These are phyloP conservation scores for Hypoxylon rubiginosum DNA, from an alignment of 2,329 filamentous ascomycete species.

Conservation along the genomic window DNA sequence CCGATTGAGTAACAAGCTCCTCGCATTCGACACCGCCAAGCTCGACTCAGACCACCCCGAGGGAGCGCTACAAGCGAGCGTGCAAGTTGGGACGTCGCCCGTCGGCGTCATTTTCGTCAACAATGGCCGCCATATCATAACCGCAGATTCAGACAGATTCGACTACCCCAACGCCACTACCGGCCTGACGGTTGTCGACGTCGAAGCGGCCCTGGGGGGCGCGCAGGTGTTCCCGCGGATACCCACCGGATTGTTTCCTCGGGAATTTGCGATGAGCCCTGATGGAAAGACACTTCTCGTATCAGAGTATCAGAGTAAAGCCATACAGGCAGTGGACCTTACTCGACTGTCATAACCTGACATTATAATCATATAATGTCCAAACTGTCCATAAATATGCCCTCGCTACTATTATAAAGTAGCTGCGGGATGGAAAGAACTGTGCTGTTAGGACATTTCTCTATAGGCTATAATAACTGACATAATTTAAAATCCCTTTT, in stretches of 20 bases:
- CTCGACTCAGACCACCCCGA: slow-evolving; percentile 8
- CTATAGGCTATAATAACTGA: too few species aligned
- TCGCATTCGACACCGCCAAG: not conserved
- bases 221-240: slow-evolving; percentile 13
- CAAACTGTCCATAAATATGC: too few species aligned
- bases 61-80: slow-evolving; percentile 8
- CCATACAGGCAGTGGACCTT: slow-evolving; percentile 11
- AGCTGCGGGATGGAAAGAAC: too few species aligned
- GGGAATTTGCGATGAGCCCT: slow-evolving; percentile 17
- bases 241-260: slow-evolving; percentile 15
- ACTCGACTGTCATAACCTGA: too few species aligned
- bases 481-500: too few species aligned
- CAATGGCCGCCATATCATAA: slow-evolving; percentile 12
- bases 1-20: slow-evolving; percentile 15
- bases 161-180: slow-evolving; percentile 6
- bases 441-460: too few species aligned
- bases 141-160: slow-evolving; percentile 4
- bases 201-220: not conserved
- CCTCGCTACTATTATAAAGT: too few species aligned
- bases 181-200: slow-evolving; percentile 10
- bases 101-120: slow-evolving; percentile 14
- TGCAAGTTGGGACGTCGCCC: slow-evolving; percentile 21
- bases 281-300: slow-evolving; percentile 22
- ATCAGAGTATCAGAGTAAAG: slow-evolving; percentile 14
- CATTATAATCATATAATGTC: too few species aligned